phyloP scores from a whole-genome alignment of 345 rosid species.

The Acer yangbiense region DNA sequence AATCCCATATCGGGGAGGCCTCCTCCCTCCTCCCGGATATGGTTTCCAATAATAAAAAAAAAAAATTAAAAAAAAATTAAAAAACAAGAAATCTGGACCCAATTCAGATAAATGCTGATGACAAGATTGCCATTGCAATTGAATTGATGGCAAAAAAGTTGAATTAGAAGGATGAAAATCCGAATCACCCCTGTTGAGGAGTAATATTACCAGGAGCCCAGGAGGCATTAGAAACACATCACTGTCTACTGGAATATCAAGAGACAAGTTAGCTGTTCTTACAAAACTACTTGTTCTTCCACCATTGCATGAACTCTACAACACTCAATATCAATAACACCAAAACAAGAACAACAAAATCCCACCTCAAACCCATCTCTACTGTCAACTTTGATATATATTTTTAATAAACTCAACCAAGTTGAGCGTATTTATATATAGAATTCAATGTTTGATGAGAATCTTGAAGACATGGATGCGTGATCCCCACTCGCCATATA shows the following conservation, averaged over 20 bases:
- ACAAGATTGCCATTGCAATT: no score
- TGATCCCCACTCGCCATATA: neutral
- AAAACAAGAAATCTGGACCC: no score
- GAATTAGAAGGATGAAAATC: no score
- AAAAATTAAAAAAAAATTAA: no score
- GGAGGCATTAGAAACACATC: conserved; percentile 77
- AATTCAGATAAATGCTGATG: no score
- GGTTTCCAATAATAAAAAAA: no score
- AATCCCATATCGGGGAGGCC: no score
- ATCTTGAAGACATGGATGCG: neutral
- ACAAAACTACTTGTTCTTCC: conserved; percentile 65
- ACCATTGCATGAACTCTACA: conserved; percentile 42
- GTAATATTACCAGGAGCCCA: conserved; percentile 79
- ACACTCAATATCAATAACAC: conserved; percentile 20
- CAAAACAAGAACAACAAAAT: neutral
- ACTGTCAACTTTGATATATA: neutral
- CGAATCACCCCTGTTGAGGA: conserved; percentile 62
- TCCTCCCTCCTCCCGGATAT: no score
- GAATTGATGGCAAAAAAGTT: no score
- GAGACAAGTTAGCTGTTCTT: conserved; percentile 46
- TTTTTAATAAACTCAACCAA: neutral
- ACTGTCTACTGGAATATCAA: conserved; percentile 78
- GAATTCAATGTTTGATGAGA: neutral
- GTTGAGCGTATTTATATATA: neutral
- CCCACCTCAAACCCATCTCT: conserved; percentile 29